Percentiles rank a stretch among this genome's conserved stretches.
Conservation (phyloP, 2,329 filamentous ascomycete species). For the Ophiosphaerella narmari region DNA sequence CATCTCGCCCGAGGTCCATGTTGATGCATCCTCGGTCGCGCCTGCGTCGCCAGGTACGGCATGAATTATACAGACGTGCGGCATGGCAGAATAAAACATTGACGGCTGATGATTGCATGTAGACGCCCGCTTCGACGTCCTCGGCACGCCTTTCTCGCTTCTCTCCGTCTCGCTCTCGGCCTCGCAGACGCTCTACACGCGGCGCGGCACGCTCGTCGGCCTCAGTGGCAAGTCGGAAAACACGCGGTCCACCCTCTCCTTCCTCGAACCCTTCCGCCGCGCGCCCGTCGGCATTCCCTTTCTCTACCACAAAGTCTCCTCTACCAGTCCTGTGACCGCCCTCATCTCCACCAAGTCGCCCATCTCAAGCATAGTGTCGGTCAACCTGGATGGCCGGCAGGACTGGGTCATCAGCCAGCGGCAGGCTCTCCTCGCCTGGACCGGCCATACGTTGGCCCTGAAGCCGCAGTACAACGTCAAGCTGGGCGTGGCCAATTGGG, state of each 20-base stretch:
- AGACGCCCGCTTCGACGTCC: constrained; percentile 95
- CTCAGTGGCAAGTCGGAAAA: constrained; percentile 90
- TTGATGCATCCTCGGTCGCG: constrained; percentile 25
- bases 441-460: constrained; percentile 80
- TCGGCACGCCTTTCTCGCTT: constrained; percentile 89
- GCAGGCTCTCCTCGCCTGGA: constrained; percentile 92
- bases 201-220: constrained; percentile 87
- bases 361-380: constrained; percentile 81
- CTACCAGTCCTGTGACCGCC: constrained; percentile 84
- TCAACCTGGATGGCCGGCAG: constrained; percentile 88
- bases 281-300: constrained; percentile 86
- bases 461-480: constrained; percentile 75
- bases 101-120: not conserved
- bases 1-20: constrained; percentile 41
- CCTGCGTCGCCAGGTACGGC: constrained; percentile 34
- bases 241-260: constrained; percentile 84
- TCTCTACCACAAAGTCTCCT: constrained; percentile 86
- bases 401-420: constrained; percentile 95
- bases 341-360: constrained; percentile 87
- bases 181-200: constrained; percentile 90
- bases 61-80: too few relatives aligned
- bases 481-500: constrained; percentile 86
- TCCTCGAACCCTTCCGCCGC: constrained; percentile 82
- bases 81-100: not conserved
- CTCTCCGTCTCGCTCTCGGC: constrained; percentile 91